Conservation (phyloP, 768 basidiomycete species). For the Lepiota brunneoincarnata region DNA sequence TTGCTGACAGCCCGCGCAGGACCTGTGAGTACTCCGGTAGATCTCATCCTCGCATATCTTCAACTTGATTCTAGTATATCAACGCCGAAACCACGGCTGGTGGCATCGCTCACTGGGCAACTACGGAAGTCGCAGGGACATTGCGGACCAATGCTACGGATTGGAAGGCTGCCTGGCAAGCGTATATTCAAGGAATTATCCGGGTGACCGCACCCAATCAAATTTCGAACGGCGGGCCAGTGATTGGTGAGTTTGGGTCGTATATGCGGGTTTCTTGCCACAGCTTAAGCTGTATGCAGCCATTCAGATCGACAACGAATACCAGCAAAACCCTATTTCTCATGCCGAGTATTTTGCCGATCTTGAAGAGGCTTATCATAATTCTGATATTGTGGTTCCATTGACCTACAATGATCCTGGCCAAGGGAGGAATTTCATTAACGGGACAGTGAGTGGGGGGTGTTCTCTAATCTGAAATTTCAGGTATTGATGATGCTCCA, state of each 20-base stretch:
- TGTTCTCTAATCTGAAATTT: background rate
- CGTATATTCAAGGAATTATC: constrained; percentile 68
- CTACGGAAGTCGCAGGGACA: constrained; percentile 59
- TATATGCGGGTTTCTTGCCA: background rate
- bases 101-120: constrained; percentile 69
- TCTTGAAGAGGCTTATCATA: constrained; percentile 52
- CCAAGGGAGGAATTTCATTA: constrained; percentile 57
- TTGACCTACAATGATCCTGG: constrained; percentile 75
- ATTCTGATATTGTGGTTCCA: constrained; percentile 61
- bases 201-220: constrained; percentile 60
- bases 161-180: constrained; percentile 68
- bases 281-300: constrained; percentile 17
- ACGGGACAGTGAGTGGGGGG: constrained; percentile 52
- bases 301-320: constrained; percentile 65
- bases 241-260: constrained; percentile 52
- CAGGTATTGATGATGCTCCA: constrained; percentile 17
- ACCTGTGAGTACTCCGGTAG: constrained; percentile 28
- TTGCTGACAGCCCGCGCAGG: constrained; percentile 22
- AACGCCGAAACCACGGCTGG: constrained; percentile 83
- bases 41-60: background rate
- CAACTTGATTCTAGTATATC: constrained; percentile 46
- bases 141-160: constrained; percentile 76
- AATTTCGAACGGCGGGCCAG: constrained; percentile 69
- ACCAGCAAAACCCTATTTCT: constrained; percentile 45
- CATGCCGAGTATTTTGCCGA: constrained; percentile 60